Evolutionary conservation across 1,284 basidiomycete genomes (phyloP).

Genomic region (Cryptococcus neoformans): DNA sequence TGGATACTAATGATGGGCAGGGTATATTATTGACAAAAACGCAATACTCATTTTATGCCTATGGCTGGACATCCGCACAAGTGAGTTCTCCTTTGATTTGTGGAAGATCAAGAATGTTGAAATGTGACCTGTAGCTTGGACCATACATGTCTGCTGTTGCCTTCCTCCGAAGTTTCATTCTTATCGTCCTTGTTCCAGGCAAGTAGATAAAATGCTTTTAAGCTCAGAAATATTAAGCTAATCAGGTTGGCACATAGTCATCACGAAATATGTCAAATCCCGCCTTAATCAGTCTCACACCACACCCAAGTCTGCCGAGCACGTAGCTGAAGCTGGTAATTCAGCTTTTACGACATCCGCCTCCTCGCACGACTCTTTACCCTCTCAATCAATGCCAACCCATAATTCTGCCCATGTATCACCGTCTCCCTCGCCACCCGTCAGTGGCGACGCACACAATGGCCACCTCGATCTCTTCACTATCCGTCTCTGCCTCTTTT

Average conservation of each 20-base stretch:
- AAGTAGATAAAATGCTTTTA: conserved; percentile 13
- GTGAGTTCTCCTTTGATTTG: conserved; percentile 49
- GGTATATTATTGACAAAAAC: conserved; percentile 63
- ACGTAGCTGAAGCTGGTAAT: not conserved
- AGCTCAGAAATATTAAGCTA: not conserved
- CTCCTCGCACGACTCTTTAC: not conserved
- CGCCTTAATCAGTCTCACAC: conserved; percentile 16
- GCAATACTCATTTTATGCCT: conserved; percentile 65
- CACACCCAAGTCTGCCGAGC: not conserved
- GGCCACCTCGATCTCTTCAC: conserved; percentile 42
- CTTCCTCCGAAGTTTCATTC: conserved; percentile 59
- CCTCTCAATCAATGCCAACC: conserved; percentile 1
- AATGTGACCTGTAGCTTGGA: conserved; percentile 58
- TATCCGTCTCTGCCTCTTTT: conserved; percentile 38
- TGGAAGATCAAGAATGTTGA: not conserved
- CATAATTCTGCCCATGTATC: conserved; percentile 8
- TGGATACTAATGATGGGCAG: conserved; percentile 55
- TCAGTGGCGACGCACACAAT: not conserved
- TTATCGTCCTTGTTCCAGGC: conserved; percentile 63
- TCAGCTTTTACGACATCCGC: conserved; percentile 2
- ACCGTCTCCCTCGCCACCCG: conserved; percentile 5
- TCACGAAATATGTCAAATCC: conserved; percentile 44
- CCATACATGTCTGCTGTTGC: conserved; percentile 68
- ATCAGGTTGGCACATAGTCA: conserved; percentile 20
- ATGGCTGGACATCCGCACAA: conserved; percentile 68